phyloP scores from a whole-genome alignment of 768 basidiomycete species.

The Termitomyces sp. region DNA sequence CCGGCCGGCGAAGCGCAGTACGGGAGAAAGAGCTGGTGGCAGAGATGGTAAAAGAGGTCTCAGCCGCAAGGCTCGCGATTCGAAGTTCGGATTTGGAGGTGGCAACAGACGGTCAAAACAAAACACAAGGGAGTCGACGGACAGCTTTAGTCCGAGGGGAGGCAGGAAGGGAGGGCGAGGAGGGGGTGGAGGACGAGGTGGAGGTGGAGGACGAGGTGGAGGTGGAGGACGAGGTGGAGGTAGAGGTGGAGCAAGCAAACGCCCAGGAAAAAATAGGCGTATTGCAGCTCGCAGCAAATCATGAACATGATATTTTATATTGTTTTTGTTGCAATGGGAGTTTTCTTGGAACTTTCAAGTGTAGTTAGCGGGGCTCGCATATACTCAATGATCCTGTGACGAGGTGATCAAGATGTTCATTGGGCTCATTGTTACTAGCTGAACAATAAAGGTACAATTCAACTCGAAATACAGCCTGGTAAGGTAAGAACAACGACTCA shows the following conservation, averaged over 20 bases:
- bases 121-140: constrained; percentile 80
- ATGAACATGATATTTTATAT: constrained; percentile 1
- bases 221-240: constrained; percentile 26
- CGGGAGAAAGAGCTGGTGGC: constrained; percentile 39
- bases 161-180: constrained; percentile 22
- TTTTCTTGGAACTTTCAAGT: background rate
- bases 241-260: constrained; percentile 34
- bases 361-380: background rate
- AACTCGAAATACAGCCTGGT: too few species aligned
- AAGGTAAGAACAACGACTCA: constrained; percentile 6
- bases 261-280: constrained; percentile 61
- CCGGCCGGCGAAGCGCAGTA: constrained; percentile 57
- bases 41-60: constrained; percentile 26
- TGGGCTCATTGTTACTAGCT: background rate
- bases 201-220: constrained; percentile 27
- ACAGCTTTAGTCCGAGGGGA: constrained; percentile 53
- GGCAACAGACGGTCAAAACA: constrained; percentile 69
- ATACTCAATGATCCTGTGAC: background rate
- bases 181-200: constrained; percentile 24
- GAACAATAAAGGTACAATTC: background rate
- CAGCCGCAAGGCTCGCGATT: constrained; percentile 61
- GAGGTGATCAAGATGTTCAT: background rate
- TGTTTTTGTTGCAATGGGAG: background rate
- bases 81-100: constrained; percentile 82
- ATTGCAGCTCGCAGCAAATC: constrained; percentile 38